Base-by-base conservation (phyloP, 441 rosid species). In the Isatis lusitanica region DNA sequence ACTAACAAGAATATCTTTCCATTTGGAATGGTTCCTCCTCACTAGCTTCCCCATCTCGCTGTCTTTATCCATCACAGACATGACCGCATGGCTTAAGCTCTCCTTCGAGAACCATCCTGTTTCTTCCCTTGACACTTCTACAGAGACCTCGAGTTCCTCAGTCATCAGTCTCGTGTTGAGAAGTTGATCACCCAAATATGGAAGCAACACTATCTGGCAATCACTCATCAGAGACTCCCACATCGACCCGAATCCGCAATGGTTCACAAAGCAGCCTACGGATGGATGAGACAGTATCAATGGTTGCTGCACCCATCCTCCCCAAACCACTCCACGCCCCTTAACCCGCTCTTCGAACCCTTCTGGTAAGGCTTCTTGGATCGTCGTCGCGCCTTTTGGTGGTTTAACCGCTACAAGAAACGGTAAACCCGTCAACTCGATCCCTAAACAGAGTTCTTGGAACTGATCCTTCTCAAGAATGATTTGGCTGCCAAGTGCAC, bases 191-290 rank as follows among this genome's bases (percentile, higher is more conserved):
- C n/a, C 9, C 9, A 85, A 50, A 13, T 78, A 74, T 4, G 94
- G 90, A 31, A 84, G 71, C 78, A 59, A 56, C 38, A 88, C 89
- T 12, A 84, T 77, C 55, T 82, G 91, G 61, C 85, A 83, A 51
- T 84, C 79, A 68, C 78, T 81, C 80, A 83, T 16, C 1, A 88
- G 26, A 24, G 85, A 74, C 69, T 86, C 90, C 90, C 87, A 88
- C 92, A 83, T 83, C 1, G 92, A 86, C 4, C 84, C 87, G 16
- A 82, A 85, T 53, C 92, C 88, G 11, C 87, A 40, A 16, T 88
- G 93, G 60, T 59, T 80, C 62, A 85, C 89, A 43, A 89, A 83
- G 67, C 91, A 85, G 36, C 94, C 91, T 0, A 84, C 73, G 0
- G 94, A 83, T 4, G 72, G 67, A 73, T 87, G 88, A 12, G 65